Evolutionary conservation across 352 stramenopile genomes (phyloP).

Genomic region (Phytophthora agathidicida): DNA sequence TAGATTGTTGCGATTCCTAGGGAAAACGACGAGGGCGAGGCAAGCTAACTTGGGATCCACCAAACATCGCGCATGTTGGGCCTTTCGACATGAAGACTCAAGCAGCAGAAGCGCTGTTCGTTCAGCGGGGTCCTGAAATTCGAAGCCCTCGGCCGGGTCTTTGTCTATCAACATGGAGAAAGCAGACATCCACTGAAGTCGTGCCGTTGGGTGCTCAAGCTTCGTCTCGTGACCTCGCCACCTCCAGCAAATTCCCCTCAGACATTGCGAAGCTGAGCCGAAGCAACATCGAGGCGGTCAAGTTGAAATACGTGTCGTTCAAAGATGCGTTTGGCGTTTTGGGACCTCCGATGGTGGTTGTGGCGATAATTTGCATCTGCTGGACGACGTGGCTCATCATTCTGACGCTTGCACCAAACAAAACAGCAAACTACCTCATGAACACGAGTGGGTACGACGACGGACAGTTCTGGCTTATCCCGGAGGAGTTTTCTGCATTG

Average conservation of each 20-base stretch:
- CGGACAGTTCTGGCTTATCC: slow-evolving; percentile 45
- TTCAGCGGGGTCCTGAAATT: background rate
- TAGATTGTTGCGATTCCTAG: too few species aligned
- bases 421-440: slow-evolving; percentile 44
- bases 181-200: background rate
- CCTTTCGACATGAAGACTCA: slow-evolving; percentile 13
- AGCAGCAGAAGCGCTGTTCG: slow-evolving; percentile 3
- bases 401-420: slow-evolving; percentile 32
- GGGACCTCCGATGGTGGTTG: slow-evolving; percentile 25
- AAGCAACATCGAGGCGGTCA: slow-evolving; percentile 16
- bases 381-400: slow-evolving; percentile 45
- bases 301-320: slow-evolving; percentile 20
- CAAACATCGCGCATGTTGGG: background rate
- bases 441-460: slow-evolving; percentile 39
- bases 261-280: background rate
- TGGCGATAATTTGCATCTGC: slow-evolving; percentile 27
- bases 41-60: too few species aligned
- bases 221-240: background rate
- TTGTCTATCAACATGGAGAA: slow-evolving; percentile 2
- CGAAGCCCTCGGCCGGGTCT: background rate
- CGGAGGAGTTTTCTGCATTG: slow-evolving; percentile 14
- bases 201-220: slow-evolving; percentile 1
- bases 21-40: too few species aligned
- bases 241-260: background rate
- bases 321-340: slow-evolving; percentile 27